These are phyloP conservation scores for Rosa hybrid DNA, from an alignment of 331 rosid genomes.

Conservation along the genomic window DNA sequence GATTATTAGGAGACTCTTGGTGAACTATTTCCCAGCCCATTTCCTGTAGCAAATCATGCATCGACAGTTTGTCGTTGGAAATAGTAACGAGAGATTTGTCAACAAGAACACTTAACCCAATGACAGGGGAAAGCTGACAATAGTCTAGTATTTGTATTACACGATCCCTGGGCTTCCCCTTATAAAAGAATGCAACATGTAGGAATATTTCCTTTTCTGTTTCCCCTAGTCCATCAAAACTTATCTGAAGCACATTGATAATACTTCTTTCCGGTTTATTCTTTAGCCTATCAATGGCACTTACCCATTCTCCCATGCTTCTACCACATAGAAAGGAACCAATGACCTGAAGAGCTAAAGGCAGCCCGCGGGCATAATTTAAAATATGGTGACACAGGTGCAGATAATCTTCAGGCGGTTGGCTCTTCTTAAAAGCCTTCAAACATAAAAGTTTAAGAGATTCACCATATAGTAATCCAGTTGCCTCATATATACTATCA, in stretches of 20 bases:
- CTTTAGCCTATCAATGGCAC: neutral
- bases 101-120: neutral
- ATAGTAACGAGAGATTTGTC: conserved; percentile 5
- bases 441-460: neutral
- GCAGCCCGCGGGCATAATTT: neutral
- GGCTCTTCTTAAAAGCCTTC: neutral
- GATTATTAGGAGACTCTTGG: neutral
- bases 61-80: neutral
- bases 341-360: neutral
- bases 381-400: neutral
- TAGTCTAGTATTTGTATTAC: neutral
- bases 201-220: neutral
- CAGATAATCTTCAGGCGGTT: neutral
- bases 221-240: neutral
- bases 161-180: neutral
- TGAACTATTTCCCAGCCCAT: conserved; percentile 16
- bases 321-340: neutral
- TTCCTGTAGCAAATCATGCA: conserved; percentile 17
- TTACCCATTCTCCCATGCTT: neutral
- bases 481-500: too few relatives aligned
- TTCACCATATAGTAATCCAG: neutral
- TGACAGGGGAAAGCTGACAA: neutral
- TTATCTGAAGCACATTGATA: neutral
- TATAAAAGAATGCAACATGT: conserved; percentile 16
- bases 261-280: neutral